These are phyloP conservation scores for Backusella parvicylindrica DNA, from an alignment of 192 early-diverging fungal species.

Conservation along the genomic window DNA sequence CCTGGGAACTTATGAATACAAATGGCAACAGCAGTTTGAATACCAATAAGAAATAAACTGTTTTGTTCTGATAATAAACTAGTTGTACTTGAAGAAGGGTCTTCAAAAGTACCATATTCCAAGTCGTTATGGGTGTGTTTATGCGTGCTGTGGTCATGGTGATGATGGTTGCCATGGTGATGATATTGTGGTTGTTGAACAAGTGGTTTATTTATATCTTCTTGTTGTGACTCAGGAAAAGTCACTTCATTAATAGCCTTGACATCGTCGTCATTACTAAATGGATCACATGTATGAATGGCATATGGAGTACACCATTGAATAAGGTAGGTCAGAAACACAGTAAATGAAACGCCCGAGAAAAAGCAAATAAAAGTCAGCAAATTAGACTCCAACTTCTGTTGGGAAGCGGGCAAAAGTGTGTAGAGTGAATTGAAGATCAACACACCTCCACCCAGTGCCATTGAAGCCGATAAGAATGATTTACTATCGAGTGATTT, in stretches of 20 bases:
- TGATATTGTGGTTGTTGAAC: not conserved
- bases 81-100: not conserved
- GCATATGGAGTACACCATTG: conserved; percentile 23
- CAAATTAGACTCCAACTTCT: conserved; percentile 8
- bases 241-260: conserved; percentile 4
- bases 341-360: conserved; percentile 18
- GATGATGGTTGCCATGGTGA: not conserved
- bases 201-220: not conserved
- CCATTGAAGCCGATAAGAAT: conserved; percentile 22
- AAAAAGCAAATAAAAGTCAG: conserved; percentile 19
- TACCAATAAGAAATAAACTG: conserved; percentile 37
- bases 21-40: conserved; percentile 52
- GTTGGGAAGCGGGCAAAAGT: conserved; percentile 22
- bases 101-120: not conserved
- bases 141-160: not conserved
- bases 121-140: not conserved
- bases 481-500: not conserved
- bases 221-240: not conserved
- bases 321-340: conserved; percentile 21
- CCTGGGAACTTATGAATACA: conserved; percentile 56
- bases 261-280: not conserved
- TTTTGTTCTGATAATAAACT: not conserved
- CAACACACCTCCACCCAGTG: conserved; percentile 26
- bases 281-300: conserved; percentile 21
- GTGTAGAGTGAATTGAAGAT: conserved; percentile 28